Percentiles rank a stretch among this genome's conserved stretches.
phyloP scores from a whole-genome alignment of 208 protist genomes.

The Trypanosoma cruzi region DNA sequence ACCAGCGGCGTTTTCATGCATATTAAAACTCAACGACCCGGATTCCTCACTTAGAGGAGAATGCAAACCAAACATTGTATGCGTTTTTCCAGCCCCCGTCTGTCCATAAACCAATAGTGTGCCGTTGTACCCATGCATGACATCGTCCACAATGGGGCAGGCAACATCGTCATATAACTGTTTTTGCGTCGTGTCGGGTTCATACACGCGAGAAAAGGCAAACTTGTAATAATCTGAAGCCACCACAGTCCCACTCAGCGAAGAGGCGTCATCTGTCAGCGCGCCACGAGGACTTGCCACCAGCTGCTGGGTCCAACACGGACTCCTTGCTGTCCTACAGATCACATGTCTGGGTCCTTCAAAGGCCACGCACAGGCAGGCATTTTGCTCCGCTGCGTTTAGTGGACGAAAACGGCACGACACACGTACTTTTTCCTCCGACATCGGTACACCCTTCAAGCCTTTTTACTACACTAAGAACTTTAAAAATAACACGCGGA shows the following conservation, averaged over 20 bases:
- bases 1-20: conserved; percentile 37
- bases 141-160: conserved; percentile 86
- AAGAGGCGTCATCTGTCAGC: background rate
- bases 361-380: conserved; percentile 25
- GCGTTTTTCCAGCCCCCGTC: conserved; percentile 91
- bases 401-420: conserved; percentile 38
- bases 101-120: conserved; percentile 93
- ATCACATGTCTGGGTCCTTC: conserved; percentile 21
- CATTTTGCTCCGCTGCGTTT: conserved; percentile 7
- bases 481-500: background rate
- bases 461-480: background rate
- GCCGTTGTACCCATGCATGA: conserved; percentile 89
- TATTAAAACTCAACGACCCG: background rate
- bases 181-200: conserved; percentile 48
- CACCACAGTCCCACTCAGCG: background rate
- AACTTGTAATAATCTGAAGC: conserved; percentile 30
- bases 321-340: conserved; percentile 7
- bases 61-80: conserved; percentile 84
- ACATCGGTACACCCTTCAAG: conserved; percentile 14
- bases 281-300: background rate
- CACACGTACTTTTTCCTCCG: conserved; percentile 30
- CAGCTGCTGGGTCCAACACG: background rate
- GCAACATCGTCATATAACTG: conserved; percentile 88
- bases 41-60: conserved; percentile 20
- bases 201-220: conserved; percentile 71